phyloP scores from a whole-genome alignment of 768 basidiomycete species.

The Pholiota microspora region DNA sequence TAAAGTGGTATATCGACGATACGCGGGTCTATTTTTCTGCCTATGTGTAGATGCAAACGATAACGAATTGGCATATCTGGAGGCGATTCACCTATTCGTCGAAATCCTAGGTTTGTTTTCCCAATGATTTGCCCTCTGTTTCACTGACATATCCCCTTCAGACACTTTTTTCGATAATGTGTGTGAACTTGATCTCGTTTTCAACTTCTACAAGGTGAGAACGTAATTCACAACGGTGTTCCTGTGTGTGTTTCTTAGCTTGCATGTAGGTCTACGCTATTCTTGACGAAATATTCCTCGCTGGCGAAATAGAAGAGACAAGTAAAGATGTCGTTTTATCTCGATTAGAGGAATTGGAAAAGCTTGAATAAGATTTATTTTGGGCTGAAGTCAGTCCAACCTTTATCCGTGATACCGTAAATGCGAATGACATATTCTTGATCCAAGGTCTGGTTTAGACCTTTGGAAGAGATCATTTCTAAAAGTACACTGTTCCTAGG shows the following conservation, averaged over 20 bases:
- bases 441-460: neutral
- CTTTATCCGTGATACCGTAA: constrained; percentile 1
- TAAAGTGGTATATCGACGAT: constrained; percentile 96
- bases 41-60: constrained; percentile 98
- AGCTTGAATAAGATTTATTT: constrained; percentile 63
- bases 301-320: constrained; percentile 98
- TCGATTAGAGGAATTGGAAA: constrained; percentile 89
- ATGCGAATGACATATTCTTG: constrained; percentile 5
- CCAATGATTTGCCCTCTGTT: neutral
- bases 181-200: constrained; percentile 96
- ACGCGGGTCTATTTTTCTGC: constrained; percentile 97
- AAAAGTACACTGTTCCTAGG: neutral
- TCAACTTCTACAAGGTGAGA: constrained; percentile 88
- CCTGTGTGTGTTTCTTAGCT: neutral
- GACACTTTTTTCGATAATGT: constrained; percentile 99
- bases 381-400: constrained; percentile 12
- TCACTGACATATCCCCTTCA: constrained; percentile 26
- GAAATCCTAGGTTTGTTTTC: constrained; percentile 82
- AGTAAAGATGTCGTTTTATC: constrained; percentile 94
- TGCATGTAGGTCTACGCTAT: constrained; percentile 87
- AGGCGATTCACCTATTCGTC: constrained; percentile 97
- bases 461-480: neutral
- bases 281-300: constrained; percentile 96
- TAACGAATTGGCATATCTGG: constrained; percentile 95
- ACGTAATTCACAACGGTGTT: neutral